A percentile compares a stretch with the other conserved stretches of the same genome.
Evolutionary conservation across 805 yeast species (phyloP).

Genomic region (Metschnikowia gelsemii): DNA sequence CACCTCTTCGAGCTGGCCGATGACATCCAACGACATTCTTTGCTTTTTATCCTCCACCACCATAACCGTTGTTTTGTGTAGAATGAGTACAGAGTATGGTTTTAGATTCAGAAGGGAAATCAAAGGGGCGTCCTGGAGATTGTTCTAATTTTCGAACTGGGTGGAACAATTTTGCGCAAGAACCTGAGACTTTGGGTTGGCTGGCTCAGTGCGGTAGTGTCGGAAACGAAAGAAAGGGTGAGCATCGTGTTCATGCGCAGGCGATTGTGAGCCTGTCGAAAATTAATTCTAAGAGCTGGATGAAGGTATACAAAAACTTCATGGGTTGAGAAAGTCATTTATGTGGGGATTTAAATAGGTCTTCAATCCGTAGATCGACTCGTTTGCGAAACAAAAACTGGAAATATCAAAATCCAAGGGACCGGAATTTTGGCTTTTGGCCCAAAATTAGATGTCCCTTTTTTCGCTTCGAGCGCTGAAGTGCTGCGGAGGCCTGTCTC

Average conservation of each 20-base stretch:
- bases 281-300: not conserved
- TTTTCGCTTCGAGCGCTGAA: too few species aligned
- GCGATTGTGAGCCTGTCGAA: not conserved
- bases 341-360: too few species aligned
- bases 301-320: not conserved
- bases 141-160: not conserved
- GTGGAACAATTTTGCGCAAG: not conserved
- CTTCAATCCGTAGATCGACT: too few species aligned
- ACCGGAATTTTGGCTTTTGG: too few species aligned
- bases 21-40: slow-evolving; percentile 44
- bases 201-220: slow-evolving; percentile 9
- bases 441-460: too few species aligned
- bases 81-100: too few species aligned
- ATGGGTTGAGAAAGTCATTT: too few species aligned
- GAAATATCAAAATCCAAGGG: too few species aligned
- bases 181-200: slow-evolving; percentile 2
- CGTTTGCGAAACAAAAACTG: too few species aligned
- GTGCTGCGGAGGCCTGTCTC: too few species aligned
- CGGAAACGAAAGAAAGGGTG: slow-evolving; percentile 4
- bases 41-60: slow-evolving; percentile 22
- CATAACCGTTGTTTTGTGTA: slow-evolving; percentile 6
- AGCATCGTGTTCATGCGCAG: not conserved
- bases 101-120: too few species aligned
- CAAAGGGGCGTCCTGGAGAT: too few species aligned
- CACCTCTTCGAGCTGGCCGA: slow-evolving; percentile 58